Percentiles rank a stretch among this genome's conserved stretches.
phyloP scores from a whole-genome alignment of 176 grass and related monocot species.

The Eleusine coracana region DNA sequence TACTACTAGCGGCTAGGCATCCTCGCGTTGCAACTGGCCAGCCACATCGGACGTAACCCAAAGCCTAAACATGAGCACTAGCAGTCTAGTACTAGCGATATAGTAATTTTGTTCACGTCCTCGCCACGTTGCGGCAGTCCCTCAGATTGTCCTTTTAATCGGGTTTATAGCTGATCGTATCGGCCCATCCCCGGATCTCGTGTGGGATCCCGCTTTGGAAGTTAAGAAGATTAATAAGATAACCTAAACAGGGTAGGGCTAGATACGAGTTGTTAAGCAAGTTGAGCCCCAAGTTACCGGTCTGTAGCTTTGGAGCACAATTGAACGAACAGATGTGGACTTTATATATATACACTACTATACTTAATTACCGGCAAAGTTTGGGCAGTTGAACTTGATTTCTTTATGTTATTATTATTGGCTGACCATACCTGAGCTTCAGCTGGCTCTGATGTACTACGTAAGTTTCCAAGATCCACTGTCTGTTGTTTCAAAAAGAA shows the following conservation, averaged over 20 bases:
- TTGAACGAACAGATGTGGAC: neutral
- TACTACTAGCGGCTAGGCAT: neutral
- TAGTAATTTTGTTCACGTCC: too few relatives aligned
- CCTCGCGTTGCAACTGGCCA: too few relatives aligned
- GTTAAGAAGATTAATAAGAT: neutral
- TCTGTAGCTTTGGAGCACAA: neutral
- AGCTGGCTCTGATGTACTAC: too few relatives aligned
- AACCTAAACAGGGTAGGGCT: neutral
- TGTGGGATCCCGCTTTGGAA: neutral
- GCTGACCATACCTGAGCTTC: neutral
- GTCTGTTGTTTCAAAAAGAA: neutral
- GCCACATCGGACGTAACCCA: too few relatives aligned
- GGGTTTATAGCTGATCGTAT: neutral
- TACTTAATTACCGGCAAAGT: neutral
- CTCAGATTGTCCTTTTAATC: neutral
- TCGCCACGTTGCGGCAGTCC: too few relatives aligned
- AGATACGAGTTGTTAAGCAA: neutral
- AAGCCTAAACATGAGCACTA: too few relatives aligned
- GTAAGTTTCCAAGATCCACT: neutral
- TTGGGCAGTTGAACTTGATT: neutral
- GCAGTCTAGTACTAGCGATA: too few relatives aligned
- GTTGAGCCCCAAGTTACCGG: neutral
- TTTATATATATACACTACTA: neutral
- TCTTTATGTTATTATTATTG: neutral
- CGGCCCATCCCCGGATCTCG: slow-evolving; percentile 1